These are phyloP conservation scores for Diospyros kaki DNA, from an alignment of 148 eudicot genomes.

Conservation along the genomic window DNA sequence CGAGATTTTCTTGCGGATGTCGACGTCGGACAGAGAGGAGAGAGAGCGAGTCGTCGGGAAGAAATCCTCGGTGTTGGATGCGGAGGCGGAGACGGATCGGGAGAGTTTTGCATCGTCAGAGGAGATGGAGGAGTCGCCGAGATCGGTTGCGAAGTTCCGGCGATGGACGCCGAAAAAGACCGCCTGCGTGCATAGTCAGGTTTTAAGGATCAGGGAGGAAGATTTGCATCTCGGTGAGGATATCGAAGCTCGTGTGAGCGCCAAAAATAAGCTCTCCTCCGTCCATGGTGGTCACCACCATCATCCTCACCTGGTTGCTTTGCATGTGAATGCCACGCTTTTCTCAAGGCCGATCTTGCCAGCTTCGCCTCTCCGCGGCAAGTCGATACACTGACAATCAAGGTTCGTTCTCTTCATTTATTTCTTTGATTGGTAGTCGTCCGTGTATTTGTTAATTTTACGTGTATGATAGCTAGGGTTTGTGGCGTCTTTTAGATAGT, in stretches of 20 bases:
- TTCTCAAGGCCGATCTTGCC: constrained; percentile 30
- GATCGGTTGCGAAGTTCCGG: constrained; percentile 15
- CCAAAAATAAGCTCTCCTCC: neutral
- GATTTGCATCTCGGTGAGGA: constrained; percentile 39
- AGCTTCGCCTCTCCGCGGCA: constrained; percentile 34
- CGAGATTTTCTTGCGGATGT: neutral
- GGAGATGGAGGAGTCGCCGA: constrained; percentile 23
- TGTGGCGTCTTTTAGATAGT: no score
- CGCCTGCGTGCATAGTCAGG: constrained; percentile 27
- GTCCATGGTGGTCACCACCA: neutral
- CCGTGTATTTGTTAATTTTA: no score
- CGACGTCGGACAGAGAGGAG: neutral
- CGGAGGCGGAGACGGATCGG: constrained; percentile 23
- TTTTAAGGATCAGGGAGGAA: constrained; percentile 39
- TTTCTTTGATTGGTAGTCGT: no score
- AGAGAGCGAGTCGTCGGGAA: neutral
- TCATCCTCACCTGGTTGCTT: neutral
- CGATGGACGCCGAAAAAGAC: constrained; percentile 18
- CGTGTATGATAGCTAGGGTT: no score
- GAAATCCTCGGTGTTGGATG: neutral
- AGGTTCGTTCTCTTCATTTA: constrained; percentile 1
- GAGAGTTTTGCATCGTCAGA: constrained; percentile 26
- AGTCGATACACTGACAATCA: constrained; percentile 1
- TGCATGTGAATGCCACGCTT: constrained; percentile 10
- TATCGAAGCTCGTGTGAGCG: constrained; percentile 12